These are phyloP conservation scores for Adansonia madagascariensis DNA, from an alignment of 441 rosid genomes.

Conservation along the genomic window DNA sequence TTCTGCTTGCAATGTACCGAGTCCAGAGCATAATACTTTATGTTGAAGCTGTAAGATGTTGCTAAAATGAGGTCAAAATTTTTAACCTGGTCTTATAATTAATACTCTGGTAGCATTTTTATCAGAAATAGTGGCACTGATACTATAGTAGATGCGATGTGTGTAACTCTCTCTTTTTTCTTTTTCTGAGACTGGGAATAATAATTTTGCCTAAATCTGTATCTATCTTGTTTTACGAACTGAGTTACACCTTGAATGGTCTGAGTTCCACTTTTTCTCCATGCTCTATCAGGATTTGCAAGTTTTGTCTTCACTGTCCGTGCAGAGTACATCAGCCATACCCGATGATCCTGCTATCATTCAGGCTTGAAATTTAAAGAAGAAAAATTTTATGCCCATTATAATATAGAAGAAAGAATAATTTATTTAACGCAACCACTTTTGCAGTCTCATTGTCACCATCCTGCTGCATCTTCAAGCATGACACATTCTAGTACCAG, in stretches of 20 bases:
- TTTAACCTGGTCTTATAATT: neutral
- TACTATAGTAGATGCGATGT: too few relatives aligned
- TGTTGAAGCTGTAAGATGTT: neutral
- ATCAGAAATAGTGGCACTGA: neutral
- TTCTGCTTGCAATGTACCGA: neutral
- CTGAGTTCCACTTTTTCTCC: neutral
- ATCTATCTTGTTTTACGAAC: neutral
- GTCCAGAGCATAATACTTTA: too few relatives aligned
- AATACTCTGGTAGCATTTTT: neutral
- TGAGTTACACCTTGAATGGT: neutral
- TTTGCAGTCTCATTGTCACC: conserved; percentile 30
- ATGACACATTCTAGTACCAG: conserved; percentile 21
- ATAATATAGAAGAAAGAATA: neutral
- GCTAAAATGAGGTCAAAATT: neutral
- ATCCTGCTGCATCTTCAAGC: conserved; percentile 25
- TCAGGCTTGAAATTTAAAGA: conserved; percentile 24
- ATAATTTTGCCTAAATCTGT: too few relatives aligned
- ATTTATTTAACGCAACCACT: neutral
- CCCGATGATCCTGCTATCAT: conserved; percentile 37
- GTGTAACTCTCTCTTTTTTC: too few relatives aligned
- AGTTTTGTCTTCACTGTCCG: conserved; percentile 29
- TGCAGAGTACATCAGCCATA: conserved; percentile 24
- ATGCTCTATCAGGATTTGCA: conserved; percentile 30
- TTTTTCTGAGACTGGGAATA: too few relatives aligned
- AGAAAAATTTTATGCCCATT: neutral